These are phyloP conservation scores for Tripterygium wilfordii DNA, from an alignment of 177 flowering plant species.

Conservation along the genomic window DNA sequence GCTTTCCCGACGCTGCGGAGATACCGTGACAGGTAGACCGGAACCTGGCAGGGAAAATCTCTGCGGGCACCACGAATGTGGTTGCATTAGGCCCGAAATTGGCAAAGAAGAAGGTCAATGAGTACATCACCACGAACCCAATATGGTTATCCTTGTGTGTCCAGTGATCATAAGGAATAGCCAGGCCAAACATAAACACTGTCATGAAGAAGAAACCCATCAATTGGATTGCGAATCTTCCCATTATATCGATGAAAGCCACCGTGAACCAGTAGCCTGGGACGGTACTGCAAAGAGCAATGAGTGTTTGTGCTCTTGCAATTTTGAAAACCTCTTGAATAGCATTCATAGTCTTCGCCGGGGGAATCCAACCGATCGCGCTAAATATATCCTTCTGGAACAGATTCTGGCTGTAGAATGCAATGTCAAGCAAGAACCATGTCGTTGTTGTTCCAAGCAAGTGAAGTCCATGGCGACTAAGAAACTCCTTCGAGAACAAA, in stretches of 20 bases:
- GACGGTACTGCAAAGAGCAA: too few species aligned
- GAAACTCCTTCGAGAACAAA: conserved; percentile 17
- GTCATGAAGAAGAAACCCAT: conserved; percentile 4
- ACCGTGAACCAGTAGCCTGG: conserved; percentile 1
- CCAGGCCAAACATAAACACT: background rate
- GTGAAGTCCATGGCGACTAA: conserved; percentile 20
- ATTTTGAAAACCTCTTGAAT: background rate
- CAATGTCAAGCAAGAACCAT: conserved; percentile 31
- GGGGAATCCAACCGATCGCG: background rate
- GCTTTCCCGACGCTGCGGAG: conserved; percentile 47
- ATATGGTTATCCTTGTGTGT: conserved; percentile 15
- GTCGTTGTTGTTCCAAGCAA: conserved; percentile 23
- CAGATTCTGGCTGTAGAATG: too few species aligned
- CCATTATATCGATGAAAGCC: background rate
- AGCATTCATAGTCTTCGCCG: background rate
- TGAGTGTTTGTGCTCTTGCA: conserved; percentile 2
- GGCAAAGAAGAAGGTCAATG: conserved; percentile 45
- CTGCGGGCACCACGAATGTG: conserved; percentile 47
- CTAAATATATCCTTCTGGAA: conserved; percentile 2
- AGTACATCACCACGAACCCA: conserved; percentile 39
- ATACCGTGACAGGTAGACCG: conserved; percentile 49
- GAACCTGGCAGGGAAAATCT: conserved; percentile 45
- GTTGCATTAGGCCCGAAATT: conserved; percentile 52
- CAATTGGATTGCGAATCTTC: conserved; percentile 3
- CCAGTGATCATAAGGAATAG: conserved; percentile 10